Base-by-base conservation (phyloP, 73 alveolate species). In the Tetrahymena borealis region DNA sequence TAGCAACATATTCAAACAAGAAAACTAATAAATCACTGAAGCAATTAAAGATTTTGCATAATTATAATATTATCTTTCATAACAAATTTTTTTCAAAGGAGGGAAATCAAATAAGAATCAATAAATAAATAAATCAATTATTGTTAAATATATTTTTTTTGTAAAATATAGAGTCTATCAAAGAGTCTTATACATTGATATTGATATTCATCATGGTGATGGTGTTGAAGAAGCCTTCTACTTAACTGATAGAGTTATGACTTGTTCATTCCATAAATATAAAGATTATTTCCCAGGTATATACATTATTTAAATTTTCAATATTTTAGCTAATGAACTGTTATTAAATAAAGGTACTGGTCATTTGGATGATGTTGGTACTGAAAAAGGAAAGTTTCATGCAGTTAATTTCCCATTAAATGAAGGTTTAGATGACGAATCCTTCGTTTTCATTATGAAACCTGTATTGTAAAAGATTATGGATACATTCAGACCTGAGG, bases 191-290 rank as follows among this genome's bases (percentile, higher is more conserved):
- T 98, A 98, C 95, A 96, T 98, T 60, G 99, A 98, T 94, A 98
- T 98, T n/a, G 99, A 98, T 95, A 98, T 98, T 20, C 99, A 38
- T 93, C 99, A 98, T 96, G 99, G 99, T 32, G 99, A 98, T 97
- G 99, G 99, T 31, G 99, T 98, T 4, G 99, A 99, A 95, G 99
- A 99, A 97, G 99, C 99, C n/a, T 99, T 99, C 94, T 99, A 97
- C 94, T 97, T 99, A 9, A 98, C 99, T 39, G 98, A 98, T 91
- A 92, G 99, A 94, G 99, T 98, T 20, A 95, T 99, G 98, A 98
- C 99, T 36, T 97, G 98, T 78, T 98, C 99, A 2, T 98, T 98
- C 95, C 99, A 99, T 95, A 99, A 98, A 96, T 98, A 95, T 94
- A 99, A 99, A 35, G 99, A 99, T 90, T 99, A 97, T 95, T 99